Evolutionary conservation across 345 rosid genomes (phyloP), one percentile per base, ranked within the genome.

Genomic region (Syzygium oleosum): DNA sequence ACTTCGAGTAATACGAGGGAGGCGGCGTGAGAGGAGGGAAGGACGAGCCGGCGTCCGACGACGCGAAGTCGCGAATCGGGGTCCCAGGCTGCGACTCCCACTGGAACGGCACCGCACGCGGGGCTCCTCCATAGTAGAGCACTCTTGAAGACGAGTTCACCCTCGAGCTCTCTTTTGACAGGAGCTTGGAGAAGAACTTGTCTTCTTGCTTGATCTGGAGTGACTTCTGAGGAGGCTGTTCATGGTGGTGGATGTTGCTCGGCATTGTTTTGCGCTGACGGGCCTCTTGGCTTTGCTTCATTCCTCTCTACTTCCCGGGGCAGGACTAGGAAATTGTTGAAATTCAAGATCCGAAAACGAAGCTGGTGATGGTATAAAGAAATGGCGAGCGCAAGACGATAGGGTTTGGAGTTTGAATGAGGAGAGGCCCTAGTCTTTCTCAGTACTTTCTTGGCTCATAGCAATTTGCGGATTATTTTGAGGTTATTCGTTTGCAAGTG

Each of bases 21-120:
- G 87, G 89, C 6, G 89, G 87, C 5, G 92, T 86, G 52, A 89
- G 88, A 46, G 90, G 61, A 86, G 88, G 90, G 27, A 73, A 2
- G 94, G 94, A 23, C 95, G 97, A 77, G 98, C 94, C 2, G 95
- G 95, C 9, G 95, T 92, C 34, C 92, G 87, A 31, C 27, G 49
- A 19, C 14, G 14, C 15, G 27, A 73, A 38, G 94, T 93, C 17
- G 87, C 94, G 94, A 61, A 95, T 97, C 2, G 99, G 98, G 27
- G 99, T 95, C 51, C 99, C 99, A 6, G 99, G 99, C n/a, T 89
- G 91, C 52, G 98, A 91, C 87, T 97, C 99, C 99, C 99, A 97
- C 68, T 43, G 31, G 92, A 97, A 97, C 2, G 99, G 98, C 83
- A 97, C 68, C 1, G 96, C 73, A 23, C 93, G 91, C 0, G 96